Conservation (phyloP, 2,329 filamentous ascomycete species). For the Stagonosporopsis chrysanthemi region DNA sequence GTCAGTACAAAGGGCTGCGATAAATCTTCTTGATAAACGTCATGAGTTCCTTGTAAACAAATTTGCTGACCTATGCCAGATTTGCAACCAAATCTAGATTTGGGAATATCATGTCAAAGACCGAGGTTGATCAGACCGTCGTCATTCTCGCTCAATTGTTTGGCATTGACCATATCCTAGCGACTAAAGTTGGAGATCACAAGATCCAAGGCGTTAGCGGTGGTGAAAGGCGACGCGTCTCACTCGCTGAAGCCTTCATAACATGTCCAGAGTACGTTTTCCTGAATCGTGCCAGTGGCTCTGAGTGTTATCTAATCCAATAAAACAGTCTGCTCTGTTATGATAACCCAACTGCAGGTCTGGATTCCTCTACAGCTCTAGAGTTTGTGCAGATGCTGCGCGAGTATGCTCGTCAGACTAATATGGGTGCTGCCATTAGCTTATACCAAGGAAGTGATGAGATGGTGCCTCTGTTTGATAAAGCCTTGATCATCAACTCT, state of each 20-base stretch:
- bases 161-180: conserved; percentile 58
- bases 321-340: conserved; percentile 61
- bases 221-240: conserved; percentile 73
- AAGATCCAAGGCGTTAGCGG: conserved; percentile 72
- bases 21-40: background rate
- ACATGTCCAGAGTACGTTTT: conserved; percentile 46
- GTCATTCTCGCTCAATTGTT: conserved; percentile 16
- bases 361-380: conserved; percentile 54
- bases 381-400: conserved; percentile 63
- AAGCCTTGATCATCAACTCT: conserved; percentile 73
- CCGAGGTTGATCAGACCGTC: background rate
- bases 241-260: conserved; percentile 69
- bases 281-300: background rate
- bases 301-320: background rate
- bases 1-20: background rate
- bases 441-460: conserved; percentile 61
- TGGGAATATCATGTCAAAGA: conserved; percentile 9
- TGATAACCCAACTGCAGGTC: conserved; percentile 53
- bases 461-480: conserved; percentile 70
- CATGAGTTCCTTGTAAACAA: background rate
- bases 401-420: conserved; percentile 57
- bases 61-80: conserved; percentile 2
- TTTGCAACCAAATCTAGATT: conserved; percentile 8
- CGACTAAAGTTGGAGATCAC: conserved; percentile 73
- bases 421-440: conserved; percentile 61